Conservation (phyloP, 1,284 basidiomycete species). For the Trametes versicolor region DNA sequence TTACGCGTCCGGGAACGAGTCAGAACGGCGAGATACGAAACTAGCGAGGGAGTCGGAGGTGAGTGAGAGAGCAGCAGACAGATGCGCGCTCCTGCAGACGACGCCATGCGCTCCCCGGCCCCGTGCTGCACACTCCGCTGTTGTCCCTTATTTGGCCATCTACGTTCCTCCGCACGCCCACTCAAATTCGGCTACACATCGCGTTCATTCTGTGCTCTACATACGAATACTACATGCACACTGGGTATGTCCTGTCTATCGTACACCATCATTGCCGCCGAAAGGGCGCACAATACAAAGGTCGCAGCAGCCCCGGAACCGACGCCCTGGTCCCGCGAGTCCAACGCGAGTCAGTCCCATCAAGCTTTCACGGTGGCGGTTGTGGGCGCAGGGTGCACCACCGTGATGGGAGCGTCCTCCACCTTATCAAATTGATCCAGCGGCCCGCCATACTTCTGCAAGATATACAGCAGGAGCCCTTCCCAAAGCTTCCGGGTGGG, state of each 20-base stretch:
- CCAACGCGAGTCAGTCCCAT: constrained; percentile 17
- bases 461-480: constrained; percentile 9
- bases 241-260: not conserved
- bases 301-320: not conserved
- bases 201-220: constrained; percentile 7
- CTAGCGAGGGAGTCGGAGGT: not conserved
- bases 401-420: constrained; percentile 2
- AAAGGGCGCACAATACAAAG: not conserved
- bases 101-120: constrained; percentile 13
- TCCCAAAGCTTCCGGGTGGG: constrained; percentile 48
- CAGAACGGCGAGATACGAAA: constrained; percentile 12
- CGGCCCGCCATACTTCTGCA: constrained; percentile 42
- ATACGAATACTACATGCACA: constrained; percentile 1
- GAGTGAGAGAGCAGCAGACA: not conserved
- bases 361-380: constrained; percentile 25
- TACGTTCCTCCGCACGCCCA: not conserved
- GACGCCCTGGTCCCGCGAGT: constrained; percentile 8
- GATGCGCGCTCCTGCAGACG: not conserved
- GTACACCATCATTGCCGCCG: not conserved
- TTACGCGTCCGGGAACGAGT: constrained; percentile 24
- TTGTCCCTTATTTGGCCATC: constrained; percentile 25
- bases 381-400: constrained; percentile 7
- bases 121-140: constrained; percentile 8
- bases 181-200: constrained; percentile 7
- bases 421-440: constrained; percentile 35